Evolutionary conservation across 192 early-diverging fungal genomes (phyloP), one percentile per base, ranked within the genome.

Genomic region (Dimargaris cristalligena): DNA sequence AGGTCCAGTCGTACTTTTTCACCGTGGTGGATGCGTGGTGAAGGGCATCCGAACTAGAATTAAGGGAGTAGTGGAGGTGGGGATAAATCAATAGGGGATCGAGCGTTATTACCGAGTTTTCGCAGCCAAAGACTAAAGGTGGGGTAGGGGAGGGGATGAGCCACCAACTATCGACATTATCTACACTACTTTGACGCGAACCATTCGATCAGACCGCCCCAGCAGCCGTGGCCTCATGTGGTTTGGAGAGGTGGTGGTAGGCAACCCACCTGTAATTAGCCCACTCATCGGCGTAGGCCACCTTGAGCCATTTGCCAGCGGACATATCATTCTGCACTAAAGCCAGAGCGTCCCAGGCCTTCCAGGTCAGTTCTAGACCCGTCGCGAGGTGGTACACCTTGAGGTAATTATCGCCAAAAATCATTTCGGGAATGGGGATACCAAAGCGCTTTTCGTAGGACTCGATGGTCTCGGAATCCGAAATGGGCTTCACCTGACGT

Each of bases 361-460:
- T 70, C 55, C 87, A 86, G 31, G 64, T 67, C 22, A 87, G 61
- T 23, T 70, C 61, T 46, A 81, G 62, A 26, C 75, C 81, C 16
- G 74, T 70, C 8, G 59, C 44, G 2, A 65, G 63, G 62, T 91
- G 80, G 31, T 65, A 47, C 35, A 89, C 59, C 4, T 62, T 67
- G 28, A 97, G 71, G 60, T 72, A 74, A 73, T 91, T 93, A 74
- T 85, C 80, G 48, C 92, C 92, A 81, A 94, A 97, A 33, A 93
- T 85, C 94, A 97, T 97, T 72, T 97, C 94, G 31, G 94, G 94
- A 18, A 86, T 77, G 34, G 86, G 87, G 48, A 94, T 78, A 6
- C 75, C 75, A 51, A 83, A 64, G 26, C 78, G 69, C 38, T 74
- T 65, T 34, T 78, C 54, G n/a, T n/a, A n/a, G n/a, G n/a, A n/a